phyloP scores from a whole-genome alignment of 257 asterid species.

The Eustoma russellianum region DNA sequence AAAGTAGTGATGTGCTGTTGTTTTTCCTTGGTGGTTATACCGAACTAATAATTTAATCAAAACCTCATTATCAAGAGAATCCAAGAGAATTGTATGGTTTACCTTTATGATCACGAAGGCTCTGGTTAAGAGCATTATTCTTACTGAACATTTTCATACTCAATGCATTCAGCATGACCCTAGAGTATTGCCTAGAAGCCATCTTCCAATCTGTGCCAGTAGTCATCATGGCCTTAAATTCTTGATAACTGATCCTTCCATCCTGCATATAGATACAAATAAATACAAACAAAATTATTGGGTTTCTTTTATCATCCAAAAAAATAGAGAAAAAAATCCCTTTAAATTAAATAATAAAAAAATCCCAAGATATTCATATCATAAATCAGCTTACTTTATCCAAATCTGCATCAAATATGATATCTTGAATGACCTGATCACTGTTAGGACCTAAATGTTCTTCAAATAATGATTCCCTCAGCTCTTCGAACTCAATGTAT shows the following conservation, averaged over 20 bases:
- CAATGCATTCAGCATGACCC: slow-evolving; percentile 66
- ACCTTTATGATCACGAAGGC: no score
- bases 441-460: slow-evolving; percentile 38
- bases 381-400: slow-evolving; percentile 49
- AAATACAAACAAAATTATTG: neutral
- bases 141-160: slow-evolving; percentile 51
- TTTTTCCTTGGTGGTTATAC: no score
- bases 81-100: no score
- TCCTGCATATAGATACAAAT: slow-evolving; percentile 29
- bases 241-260: slow-evolving; percentile 64
- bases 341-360: neutral
- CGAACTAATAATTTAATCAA: no score
- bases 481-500: slow-evolving; percentile 70
- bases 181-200: slow-evolving; percentile 79
- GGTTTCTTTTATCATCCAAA: neutral
- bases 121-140: slow-evolving; percentile 25
- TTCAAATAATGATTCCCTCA: slow-evolving; percentile 45
- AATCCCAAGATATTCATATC: neutral
- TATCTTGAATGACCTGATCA: slow-evolving; percentile 57
- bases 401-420: slow-evolving; percentile 67
- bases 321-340: neutral
- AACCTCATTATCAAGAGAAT: no score
- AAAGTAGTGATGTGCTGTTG: no score
- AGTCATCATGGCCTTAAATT: slow-evolving; percentile 86
- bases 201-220: slow-evolving; percentile 85